Conservation (phyloP, 2,329 filamentous ascomycete genomes). For the Exophiala bonariae region DNA sequence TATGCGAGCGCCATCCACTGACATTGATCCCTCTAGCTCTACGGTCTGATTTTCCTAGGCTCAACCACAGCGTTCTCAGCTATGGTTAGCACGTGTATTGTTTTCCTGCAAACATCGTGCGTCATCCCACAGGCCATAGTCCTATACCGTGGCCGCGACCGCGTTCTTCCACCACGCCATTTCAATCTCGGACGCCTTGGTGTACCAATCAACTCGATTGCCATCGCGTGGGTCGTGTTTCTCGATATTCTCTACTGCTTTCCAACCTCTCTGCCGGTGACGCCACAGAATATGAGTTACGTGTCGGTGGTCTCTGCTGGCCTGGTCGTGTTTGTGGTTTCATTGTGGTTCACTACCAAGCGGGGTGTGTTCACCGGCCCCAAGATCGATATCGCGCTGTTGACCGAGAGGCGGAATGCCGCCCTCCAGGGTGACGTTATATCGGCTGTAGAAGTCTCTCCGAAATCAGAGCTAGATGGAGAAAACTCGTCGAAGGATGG, state of each 20-base stretch:
- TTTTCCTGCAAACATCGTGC: slow-evolving; percentile 38
- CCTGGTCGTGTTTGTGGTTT: neutral
- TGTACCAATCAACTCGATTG: slow-evolving; percentile 33
- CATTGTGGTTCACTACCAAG: slow-evolving; percentile 4
- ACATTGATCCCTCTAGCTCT: neutral
- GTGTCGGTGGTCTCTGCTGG: slow-evolving; percentile 9
- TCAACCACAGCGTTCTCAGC: slow-evolving; percentile 37
- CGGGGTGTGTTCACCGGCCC: neutral
- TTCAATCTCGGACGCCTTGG: slow-evolving; percentile 26
- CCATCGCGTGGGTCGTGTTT: slow-evolving; percentile 31
- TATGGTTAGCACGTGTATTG: slow-evolving; percentile 38
- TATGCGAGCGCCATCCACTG: too few species aligned
- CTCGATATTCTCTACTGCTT: slow-evolving; percentile 34
- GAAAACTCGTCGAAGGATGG: too few species aligned
- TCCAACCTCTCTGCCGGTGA: slow-evolving; percentile 32
- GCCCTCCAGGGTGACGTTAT: slow-evolving; percentile 1
- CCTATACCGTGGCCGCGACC: slow-evolving; percentile 2
- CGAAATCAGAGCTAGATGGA: too few species aligned
- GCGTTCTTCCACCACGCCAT: slow-evolving; percentile 3
- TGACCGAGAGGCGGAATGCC: neutral
- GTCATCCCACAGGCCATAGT: slow-evolving; percentile 34
- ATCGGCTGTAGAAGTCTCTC: too few species aligned
- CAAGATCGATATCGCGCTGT: neutral
- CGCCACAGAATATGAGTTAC: slow-evolving; percentile 36
- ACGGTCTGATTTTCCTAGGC: slow-evolving; percentile 38